phyloP scores from a whole-genome alignment of 345 rosid species.

The Isatis tinctoria region DNA sequence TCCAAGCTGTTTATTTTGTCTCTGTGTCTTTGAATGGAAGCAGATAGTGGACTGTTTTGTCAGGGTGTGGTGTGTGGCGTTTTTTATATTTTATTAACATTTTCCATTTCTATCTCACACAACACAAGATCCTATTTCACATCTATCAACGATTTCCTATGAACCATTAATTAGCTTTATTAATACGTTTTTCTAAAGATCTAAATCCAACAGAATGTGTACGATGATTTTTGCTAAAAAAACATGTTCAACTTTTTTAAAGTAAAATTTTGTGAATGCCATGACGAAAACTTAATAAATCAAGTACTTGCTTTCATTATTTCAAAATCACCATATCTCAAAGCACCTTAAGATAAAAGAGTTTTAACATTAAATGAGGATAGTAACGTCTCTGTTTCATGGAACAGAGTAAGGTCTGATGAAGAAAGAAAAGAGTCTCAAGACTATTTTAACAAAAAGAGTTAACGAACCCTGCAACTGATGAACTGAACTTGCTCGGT shows the following conservation, averaged over 20 bases:
- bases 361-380: neutral
- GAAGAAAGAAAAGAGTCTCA: neutral
- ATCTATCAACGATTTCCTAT: neutral
- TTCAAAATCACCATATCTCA: neutral
- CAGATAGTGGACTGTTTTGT: conserved; percentile 29
- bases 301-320: neutral
- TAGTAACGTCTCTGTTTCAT: conserved; percentile 8
- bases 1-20: conserved; percentile 29
- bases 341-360: neutral
- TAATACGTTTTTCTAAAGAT: neutral
- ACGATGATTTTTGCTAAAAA: neutral
- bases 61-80: conserved; percentile 13
- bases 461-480: neutral
- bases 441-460: neutral
- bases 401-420: conserved; percentile 14
- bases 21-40: conserved; percentile 24
- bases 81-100: neutral
- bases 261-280: no score
- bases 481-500: neutral
- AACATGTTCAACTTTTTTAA: neutral
- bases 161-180: neutral
- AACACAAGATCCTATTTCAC: neutral
- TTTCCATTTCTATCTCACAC: neutral
- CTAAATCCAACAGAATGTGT: neutral
- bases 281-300: neutral